Evolutionary conservation across 1,139 yeast genomes (phyloP).

Genomic region (Candida smagusa): DNA sequence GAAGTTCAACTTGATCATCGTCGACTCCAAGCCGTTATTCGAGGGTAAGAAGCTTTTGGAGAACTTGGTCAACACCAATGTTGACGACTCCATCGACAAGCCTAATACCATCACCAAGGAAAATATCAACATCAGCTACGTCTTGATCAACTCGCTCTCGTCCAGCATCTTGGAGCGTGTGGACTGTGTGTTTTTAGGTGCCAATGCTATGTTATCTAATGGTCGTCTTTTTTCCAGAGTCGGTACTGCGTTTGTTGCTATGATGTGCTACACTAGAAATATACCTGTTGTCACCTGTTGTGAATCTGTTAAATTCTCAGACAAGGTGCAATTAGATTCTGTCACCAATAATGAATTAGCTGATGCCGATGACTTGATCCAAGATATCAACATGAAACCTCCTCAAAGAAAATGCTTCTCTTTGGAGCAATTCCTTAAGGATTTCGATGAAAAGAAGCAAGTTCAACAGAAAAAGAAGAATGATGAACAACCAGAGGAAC

Average conservation of each 20-base stretch:
- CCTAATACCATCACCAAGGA: constrained; percentile 32
- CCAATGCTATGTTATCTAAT: constrained; percentile 95
- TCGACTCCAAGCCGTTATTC: constrained; percentile 92
- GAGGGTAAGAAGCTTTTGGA: constrained; percentile 83
- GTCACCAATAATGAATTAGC: constrained; percentile 92
- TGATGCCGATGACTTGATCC: constrained; percentile 71
- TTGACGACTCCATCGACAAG: constrained; percentile 32
- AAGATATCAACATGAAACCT: constrained; percentile 44
- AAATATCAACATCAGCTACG: constrained; percentile 50
- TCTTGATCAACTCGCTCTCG: constrained; percentile 73
- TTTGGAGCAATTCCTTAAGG: constrained; percentile 61
- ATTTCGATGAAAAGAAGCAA: constrained; percentile 22
- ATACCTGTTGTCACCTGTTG: constrained; percentile 95
- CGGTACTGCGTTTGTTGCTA: constrained; percentile 91
- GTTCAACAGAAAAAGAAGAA: constrained; percentile 22
- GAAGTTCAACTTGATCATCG: constrained; percentile 75
- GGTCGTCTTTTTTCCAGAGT: constrained; percentile 92
- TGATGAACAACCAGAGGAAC: constrained; percentile 14
- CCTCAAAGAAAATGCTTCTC: constrained; percentile 64
- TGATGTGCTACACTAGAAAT: constrained; percentile 83
- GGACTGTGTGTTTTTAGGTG: constrained; percentile 90
- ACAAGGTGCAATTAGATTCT: constrained; percentile 91
- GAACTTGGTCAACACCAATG: constrained; percentile 44
- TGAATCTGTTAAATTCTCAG: constrained; percentile 92
- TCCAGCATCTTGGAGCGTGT: constrained; percentile 75